These are phyloP conservation scores for Pichia sp. DNA, from an alignment of 1,139 yeast genomes.

Conservation along the genomic window DNA sequence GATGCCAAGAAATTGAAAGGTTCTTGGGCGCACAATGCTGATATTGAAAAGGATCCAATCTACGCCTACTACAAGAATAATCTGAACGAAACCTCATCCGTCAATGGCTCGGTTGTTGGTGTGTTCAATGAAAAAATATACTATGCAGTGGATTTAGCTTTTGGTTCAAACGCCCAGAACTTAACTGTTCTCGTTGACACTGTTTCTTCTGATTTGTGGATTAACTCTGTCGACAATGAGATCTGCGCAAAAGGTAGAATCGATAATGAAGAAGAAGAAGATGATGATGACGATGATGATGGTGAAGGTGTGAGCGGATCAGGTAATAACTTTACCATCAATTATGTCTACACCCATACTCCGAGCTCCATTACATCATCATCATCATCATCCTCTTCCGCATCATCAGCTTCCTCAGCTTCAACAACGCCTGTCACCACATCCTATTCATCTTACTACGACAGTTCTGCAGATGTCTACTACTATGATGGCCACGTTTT, in stretches of 20 bases:
- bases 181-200: slow-evolving; percentile 52
- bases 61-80: slow-evolving; percentile 4
- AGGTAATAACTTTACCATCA: slow-evolving; percentile 4
- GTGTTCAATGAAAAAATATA: slow-evolving; percentile 8
- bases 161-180: slow-evolving; percentile 48
- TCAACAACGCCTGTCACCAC: slow-evolving; percentile 1
- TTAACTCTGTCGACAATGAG: slow-evolving; percentile 20
- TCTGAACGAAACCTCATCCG: neutral
- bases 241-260: slow-evolving; percentile 7
- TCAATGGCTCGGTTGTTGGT: slow-evolving; percentile 10
- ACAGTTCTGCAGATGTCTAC: slow-evolving; percentile 9
- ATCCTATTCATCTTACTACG: slow-evolving; percentile 3
- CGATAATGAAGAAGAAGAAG: neutral
- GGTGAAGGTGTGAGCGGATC: neutral
- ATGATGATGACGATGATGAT: neutral
- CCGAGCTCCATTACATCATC: neutral
- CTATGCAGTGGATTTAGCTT: slow-evolving; percentile 22
- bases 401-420: neutral
- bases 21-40: slow-evolving; percentile 18
- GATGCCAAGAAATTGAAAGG: slow-evolving; percentile 26
- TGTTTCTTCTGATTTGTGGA: slow-evolving; percentile 62
- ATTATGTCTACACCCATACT: slow-evolving; percentile 3
- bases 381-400: slow-evolving; percentile 1
- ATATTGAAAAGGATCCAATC: slow-evolving; percentile 16
- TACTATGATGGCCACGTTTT: slow-evolving; percentile 8